Evolutionary conservation across 2,329 filamentous ascomycete genomes (phyloP).

Genomic region (Aspergillus japonicus): DNA sequence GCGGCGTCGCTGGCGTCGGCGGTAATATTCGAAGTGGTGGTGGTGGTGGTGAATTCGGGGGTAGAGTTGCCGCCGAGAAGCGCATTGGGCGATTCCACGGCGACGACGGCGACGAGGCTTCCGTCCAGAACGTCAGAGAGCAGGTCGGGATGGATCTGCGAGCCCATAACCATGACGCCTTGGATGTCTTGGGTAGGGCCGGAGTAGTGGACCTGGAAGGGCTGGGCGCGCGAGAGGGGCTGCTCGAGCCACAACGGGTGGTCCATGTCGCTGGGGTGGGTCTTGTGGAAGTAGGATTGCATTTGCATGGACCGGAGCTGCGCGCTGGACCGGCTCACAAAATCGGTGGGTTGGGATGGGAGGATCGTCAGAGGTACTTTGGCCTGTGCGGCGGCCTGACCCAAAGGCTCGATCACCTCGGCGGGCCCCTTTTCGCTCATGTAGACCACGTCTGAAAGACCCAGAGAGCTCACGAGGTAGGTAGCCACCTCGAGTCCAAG

Average conservation of each 20-base stretch:
- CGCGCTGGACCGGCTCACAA: conserved; percentile 48
- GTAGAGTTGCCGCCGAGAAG: conserved; percentile 21
- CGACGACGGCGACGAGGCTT: conserved; percentile 54
- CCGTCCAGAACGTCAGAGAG: conserved; percentile 55
- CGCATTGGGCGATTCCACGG: conserved; percentile 43
- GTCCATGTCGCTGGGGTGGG: conserved; percentile 26
- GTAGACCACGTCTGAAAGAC: conserved; percentile 54
- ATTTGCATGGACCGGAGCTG: conserved; percentile 59
- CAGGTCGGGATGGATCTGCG: conserved; percentile 48
- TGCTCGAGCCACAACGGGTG: conserved; percentile 46
- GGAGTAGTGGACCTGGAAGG: conserved; percentile 53
- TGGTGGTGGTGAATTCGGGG: conserved; percentile 1
- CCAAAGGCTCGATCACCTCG: conserved; percentile 44
- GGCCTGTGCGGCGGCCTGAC: conserved; percentile 38
- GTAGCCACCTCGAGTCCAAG: conserved; percentile 51
- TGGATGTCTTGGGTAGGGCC: conserved; percentile 46
- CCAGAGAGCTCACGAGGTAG: conserved; percentile 47
- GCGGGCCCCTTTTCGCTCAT: conserved; percentile 51
- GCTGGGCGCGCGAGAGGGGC: conserved; percentile 47
- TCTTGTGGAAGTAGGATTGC: conserved; percentile 60
- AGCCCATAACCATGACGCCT: conserved; percentile 54
- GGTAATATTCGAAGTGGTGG: not conserved
- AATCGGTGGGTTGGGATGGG: conserved; percentile 46
- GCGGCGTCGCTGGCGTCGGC: conserved; percentile 17
- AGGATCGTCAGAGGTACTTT: conserved; percentile 46